phyloP scores from a whole-genome alignment of 805 yeast species.

The Kodamaea hsintzibuensis region DNA sequence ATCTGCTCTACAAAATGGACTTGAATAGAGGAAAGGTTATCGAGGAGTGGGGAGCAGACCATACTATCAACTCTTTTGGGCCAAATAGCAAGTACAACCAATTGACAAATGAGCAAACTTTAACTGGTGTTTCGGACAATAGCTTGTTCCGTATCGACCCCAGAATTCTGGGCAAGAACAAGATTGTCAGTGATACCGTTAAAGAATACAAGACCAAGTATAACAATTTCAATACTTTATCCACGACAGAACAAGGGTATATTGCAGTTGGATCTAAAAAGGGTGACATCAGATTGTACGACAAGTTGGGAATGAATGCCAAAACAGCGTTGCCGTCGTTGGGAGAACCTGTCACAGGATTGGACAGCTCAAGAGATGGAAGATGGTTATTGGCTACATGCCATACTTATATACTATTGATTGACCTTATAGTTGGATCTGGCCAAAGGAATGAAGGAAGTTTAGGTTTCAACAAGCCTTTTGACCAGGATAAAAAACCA shows the following conservation, averaged over 20 bases:
- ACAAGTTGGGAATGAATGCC: slow-evolving; percentile 71
- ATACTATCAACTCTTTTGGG: slow-evolving; percentile 57
- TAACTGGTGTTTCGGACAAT: slow-evolving; percentile 66
- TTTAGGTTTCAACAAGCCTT: slow-evolving; percentile 64
- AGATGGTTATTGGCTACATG: slow-evolving; percentile 82
- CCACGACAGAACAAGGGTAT: slow-evolving; percentile 73
- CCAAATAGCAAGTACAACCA: slow-evolving; percentile 77
- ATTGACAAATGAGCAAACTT: slow-evolving; percentile 68
- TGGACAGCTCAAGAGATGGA: slow-evolving; percentile 79
- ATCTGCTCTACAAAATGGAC: slow-evolving; percentile 71
- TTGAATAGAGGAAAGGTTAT: slow-evolving; percentile 75
- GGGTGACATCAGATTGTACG: slow-evolving; percentile 78
- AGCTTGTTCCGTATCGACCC: slow-evolving; percentile 81
- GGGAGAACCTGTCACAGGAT: slow-evolving; percentile 69
- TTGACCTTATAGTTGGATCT: slow-evolving; percentile 63
- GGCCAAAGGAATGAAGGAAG: slow-evolving; percentile 58
- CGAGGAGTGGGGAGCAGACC: slow-evolving; percentile 75
- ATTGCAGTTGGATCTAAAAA: slow-evolving; percentile 73
- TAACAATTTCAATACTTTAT: slow-evolving; percentile 54
- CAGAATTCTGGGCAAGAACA: slow-evolving; percentile 51
- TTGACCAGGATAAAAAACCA: slow-evolving; percentile 66
- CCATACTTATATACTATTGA: slow-evolving; percentile 63
- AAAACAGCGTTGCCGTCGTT: slow-evolving; percentile 79
- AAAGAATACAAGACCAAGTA: slow-evolving; percentile 49
- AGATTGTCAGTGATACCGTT: slow-evolving; percentile 53